These are phyloP conservation scores for Aquanectria penicillioides DNA, from an alignment of 2,329 filamentous ascomycete species.

Conservation along the genomic window DNA sequence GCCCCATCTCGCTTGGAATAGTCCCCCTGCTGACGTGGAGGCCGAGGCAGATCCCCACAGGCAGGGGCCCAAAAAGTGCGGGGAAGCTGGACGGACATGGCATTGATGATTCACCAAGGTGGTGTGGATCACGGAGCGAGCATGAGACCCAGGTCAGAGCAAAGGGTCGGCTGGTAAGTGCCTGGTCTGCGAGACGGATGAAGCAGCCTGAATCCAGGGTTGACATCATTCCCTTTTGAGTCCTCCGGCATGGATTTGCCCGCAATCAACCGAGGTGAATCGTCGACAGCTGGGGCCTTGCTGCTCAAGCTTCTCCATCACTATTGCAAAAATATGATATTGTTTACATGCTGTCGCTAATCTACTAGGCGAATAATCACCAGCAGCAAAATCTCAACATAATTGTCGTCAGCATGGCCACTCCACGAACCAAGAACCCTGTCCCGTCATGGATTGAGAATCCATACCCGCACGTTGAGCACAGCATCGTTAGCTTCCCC, in stretches of 20 bases:
- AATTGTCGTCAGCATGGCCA: constrained; percentile 29
- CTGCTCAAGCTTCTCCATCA: not conserved
- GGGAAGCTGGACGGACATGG: constrained; percentile 14
- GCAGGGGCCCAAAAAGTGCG: not conserved
- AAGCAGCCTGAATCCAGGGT: not conserved
- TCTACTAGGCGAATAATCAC: not conserved
- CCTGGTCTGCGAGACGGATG: not conserved
- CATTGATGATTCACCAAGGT: constrained; percentile 19
- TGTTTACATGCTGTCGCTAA: not conserved
- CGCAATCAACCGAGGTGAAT: constrained; percentile 22
- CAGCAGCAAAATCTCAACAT: not conserved
- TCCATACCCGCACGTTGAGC: constrained; percentile 44
- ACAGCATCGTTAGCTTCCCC: constrained; percentile 52
- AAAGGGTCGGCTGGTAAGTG: not conserved
- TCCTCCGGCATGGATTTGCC: not conserved
- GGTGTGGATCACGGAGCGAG: not conserved
- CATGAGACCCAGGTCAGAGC: not conserved
- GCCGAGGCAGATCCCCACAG: constrained; percentile 14
- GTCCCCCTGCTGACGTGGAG: not conserved
- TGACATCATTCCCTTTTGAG: not conserved
- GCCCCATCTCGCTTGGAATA: constrained; percentile 1
- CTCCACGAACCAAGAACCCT: constrained; percentile 37
- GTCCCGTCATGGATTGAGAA: constrained; percentile 48
- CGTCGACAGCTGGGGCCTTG: not conserved
- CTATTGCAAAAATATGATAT: constrained; percentile 4